Evolutionary conservation across 1,284 basidiomycete genomes (phyloP), one percentile per base, ranked within the genome.

Genomic region (Microbotryomycetes sp.): DNA sequence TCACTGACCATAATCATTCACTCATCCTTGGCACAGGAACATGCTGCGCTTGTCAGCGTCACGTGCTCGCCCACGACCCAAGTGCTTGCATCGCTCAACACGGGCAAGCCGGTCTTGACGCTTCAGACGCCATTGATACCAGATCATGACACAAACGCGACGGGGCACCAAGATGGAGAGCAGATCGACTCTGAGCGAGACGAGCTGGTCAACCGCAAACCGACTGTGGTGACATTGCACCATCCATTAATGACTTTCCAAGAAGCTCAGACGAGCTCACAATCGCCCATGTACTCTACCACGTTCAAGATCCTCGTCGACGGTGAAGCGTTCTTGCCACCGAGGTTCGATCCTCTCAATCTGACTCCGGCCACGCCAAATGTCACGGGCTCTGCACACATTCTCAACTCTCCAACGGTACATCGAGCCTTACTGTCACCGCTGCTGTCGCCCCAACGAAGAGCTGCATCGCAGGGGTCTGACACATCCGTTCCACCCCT

Each of bases 241-340:
- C 30, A 31, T 5, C 61, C 59, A 6, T 47, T 68, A 27, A 28
- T 65, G 28, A 45, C 59, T 4, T 26, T 51, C 3, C n/a, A 45
- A 16, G 45, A 56, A 5, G 27, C 35, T 3, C 3, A 11, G 2
- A 26, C 26, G 3, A 41, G 61, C 24, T 23, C 51, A 45, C 11
- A 31, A 3, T 63, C 59, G 6, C 50, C 64, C 2, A 31, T 61
- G 30, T 68, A 52, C 61, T 68, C 66, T 15, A 16, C 45, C 7
- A 56, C 64, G 16, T 66, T 65, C 57, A 11, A 21, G 6, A 54
- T 68, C 53, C 54, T 68, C 45, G 46, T 68, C 59, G 57, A 61
- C 35, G 55, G 59, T 3, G 61, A 61, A 3, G 26, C 26, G 4
- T 68, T 57, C 52, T 57, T 54, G 0, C 35, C 50, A 0, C 66